phyloP scores from a whole-genome alignment of 2,329 filamentous ascomycete species.

The Trichoderma pleuroti region DNA sequence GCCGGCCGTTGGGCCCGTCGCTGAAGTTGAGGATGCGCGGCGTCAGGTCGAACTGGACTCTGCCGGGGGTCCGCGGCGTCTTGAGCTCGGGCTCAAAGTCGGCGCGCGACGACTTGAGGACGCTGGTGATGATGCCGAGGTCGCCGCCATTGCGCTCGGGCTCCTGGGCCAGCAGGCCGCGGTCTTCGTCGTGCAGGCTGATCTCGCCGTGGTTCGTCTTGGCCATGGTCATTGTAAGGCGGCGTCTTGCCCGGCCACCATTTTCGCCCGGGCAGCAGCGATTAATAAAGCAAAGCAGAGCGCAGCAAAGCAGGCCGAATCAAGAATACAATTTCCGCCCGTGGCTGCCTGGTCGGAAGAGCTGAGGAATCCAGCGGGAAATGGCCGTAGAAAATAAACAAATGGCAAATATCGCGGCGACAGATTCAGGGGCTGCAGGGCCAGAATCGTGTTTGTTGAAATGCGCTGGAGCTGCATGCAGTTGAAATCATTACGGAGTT shows the following conservation, averaged over 20 bases:
- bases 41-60: conserved; percentile 68
- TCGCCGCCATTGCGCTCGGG: conserved; percentile 26
- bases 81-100: conserved; percentile 23
- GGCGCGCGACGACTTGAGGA: conserved; percentile 23
- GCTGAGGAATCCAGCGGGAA: neutral
- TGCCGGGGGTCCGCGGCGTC: conserved; percentile 52
- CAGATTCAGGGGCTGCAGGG: conserved; percentile 12
- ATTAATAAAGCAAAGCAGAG: neutral
- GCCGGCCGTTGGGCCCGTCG: conserved; percentile 21
- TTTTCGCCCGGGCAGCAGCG: conserved; percentile 11
- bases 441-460: neutral
- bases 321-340: neutral
- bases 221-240: conserved; percentile 33
- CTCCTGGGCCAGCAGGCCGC: conserved; percentile 31
- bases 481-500: conserved; percentile 10
- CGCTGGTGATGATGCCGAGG: conserved; percentile 23
- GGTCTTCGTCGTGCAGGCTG: conserved; percentile 32
- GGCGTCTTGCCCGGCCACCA: conserved; percentile 17
- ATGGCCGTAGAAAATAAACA: neutral
- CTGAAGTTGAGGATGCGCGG: conserved; percentile 41
- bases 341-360: neutral
- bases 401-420: neutral
- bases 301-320: neutral
- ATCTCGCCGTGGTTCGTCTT: conserved; percentile 30
- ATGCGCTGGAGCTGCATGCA: conserved; percentile 12